Evolutionary conservation across 169 alveolate species (phyloP), one percentile per base, ranked within the genome.

Genomic region (Cryptosporidium parvum): DNA sequence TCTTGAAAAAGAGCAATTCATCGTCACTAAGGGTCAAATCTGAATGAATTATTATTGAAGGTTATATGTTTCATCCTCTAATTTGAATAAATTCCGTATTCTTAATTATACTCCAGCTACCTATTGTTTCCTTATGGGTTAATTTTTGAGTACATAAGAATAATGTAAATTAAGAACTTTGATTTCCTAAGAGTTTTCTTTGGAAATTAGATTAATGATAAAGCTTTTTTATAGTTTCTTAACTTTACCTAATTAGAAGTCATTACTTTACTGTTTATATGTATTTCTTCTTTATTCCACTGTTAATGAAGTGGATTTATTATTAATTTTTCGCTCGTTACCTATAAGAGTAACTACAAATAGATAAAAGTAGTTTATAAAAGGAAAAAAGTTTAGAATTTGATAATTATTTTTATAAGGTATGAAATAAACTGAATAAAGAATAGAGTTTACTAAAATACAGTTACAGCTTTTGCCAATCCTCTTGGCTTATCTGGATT

Each of bases 401-500:
- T n/a, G 26, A n/a, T 23, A n/a, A n/a, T 37, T 56, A 56, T 6
- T n/a, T 10, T 10, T 56, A n/a, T 29, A 14, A 48, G 21, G 12
- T 1, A 14, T 48, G 8, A 48, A 48, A 48, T 48, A 48, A 14
- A 3, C 0, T 48, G 4, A 0, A 3, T 48, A 48, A 48, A 48
- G n/a, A 48, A 12, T 1, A 42, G 14, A 14, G 6, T 48, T 16
- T 5, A 2, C 56, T 39, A 68, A 56, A 80, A 75, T 0, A 94
- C 96, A 10, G 97, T 94, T 18, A 94, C 97, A 0, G 97, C 93
- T 72, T 94, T 94, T 23, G 97, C 96, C 35, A 94, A 93, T n/a
- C 96, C 96, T 8, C 98, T 91, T 0, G 97, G 97, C 44, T 91
- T 93, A 45, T 95, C 97, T 14, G 97, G 97, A 87, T 95, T 91